These are phyloP conservation scores for Aspergillus sp. DNA, from an alignment of 2,329 filamentous ascomycete genomes.

Conservation along the genomic window DNA sequence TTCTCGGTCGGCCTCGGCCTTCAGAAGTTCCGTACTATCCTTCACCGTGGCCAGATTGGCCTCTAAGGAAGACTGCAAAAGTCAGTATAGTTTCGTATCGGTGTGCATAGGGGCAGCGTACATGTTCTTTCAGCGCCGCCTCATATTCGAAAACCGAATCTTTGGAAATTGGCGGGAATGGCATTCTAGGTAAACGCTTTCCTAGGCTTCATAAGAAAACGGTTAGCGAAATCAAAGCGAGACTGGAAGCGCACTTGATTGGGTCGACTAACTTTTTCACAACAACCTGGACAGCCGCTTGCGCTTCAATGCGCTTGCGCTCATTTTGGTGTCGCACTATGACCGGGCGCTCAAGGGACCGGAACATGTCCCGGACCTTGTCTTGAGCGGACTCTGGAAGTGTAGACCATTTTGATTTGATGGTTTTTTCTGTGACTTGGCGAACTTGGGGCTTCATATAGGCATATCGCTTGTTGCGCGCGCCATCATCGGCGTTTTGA, in stretches of 20 bases:
- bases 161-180: slow-evolving; percentile 44
- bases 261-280: slow-evolving; percentile 40
- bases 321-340: slow-evolving; percentile 44
- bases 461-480: slow-evolving; percentile 33
- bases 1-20: slow-evolving; percentile 43
- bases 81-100: slow-evolving; percentile 11
- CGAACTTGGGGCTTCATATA: slow-evolving; percentile 42
- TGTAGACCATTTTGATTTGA: slow-evolving; percentile 48
- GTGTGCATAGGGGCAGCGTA: slow-evolving; percentile 20
- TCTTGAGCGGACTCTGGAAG: slow-evolving; percentile 44
- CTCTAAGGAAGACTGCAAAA: slow-evolving; percentile 36
- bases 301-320: slow-evolving; percentile 42
- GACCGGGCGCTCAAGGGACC: slow-evolving; percentile 43
- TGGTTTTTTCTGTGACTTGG: slow-evolving; percentile 42
- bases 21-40: slow-evolving; percentile 41
- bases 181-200: slow-evolving; percentile 46
- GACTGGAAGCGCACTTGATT: not conserved
- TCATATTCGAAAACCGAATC: slow-evolving; percentile 46
- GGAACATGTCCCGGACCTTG: slow-evolving; percentile 43
- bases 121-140: slow-evolving; percentile 43
- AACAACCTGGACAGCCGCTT: slow-evolving; percentile 41
- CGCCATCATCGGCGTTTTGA: slow-evolving; percentile 15
- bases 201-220: slow-evolving; percentile 30
- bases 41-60: slow-evolving; percentile 39
- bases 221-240: not conserved